Evolutionary conservation across 768 basidiomycete genomes (phyloP).

Genomic region (Suillus variegatus): DNA sequence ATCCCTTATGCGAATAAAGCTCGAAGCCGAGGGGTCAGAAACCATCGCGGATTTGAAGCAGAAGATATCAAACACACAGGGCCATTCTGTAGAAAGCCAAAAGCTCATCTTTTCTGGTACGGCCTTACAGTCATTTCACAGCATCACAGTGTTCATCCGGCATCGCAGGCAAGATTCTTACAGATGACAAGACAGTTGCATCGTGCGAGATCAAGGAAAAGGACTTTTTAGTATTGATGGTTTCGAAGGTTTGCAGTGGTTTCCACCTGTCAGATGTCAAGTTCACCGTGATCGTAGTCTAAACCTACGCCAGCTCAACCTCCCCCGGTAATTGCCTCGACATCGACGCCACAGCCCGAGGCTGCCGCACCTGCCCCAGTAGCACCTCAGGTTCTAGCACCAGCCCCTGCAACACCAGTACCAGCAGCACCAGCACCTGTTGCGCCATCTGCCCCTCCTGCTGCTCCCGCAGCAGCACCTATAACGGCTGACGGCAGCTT

Average conservation of each 20-base stretch:
- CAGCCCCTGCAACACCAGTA: conserved; percentile 33
- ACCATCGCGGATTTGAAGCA: conserved; percentile 79
- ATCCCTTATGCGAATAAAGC: conserved; percentile 36
- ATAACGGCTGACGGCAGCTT: conserved; percentile 60
- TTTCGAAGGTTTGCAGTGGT: conserved; percentile 74
- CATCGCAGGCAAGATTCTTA: conserved; percentile 80
- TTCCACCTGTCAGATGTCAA: conserved; percentile 8
- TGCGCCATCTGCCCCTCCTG: conserved; percentile 30
- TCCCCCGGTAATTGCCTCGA: conserved; percentile 31
- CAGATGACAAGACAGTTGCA: conserved; percentile 85
- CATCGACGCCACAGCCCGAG: conserved; percentile 30
- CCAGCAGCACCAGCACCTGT: conserved; percentile 33
- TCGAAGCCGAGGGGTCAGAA: conserved; percentile 76
- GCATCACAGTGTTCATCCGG: conserved; percentile 10
- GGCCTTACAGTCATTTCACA: conserved; percentile 18
- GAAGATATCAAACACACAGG: conserved; percentile 78
- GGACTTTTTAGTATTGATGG: conserved; percentile 99
- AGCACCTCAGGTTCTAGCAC: conserved; percentile 30
- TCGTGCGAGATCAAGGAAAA: conserved; percentile 96
- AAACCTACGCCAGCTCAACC: conserved; percentile 48
- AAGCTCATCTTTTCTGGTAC: conserved; percentile 95
- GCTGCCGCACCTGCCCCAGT: conserved; percentile 34
- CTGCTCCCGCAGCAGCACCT: conserved; percentile 31
- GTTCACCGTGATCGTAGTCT: conserved; percentile 40
- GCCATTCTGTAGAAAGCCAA: conserved; percentile 71